Conservation (phyloP, 257 asterid genomes). For the Rehmannia glutinosa region DNA sequence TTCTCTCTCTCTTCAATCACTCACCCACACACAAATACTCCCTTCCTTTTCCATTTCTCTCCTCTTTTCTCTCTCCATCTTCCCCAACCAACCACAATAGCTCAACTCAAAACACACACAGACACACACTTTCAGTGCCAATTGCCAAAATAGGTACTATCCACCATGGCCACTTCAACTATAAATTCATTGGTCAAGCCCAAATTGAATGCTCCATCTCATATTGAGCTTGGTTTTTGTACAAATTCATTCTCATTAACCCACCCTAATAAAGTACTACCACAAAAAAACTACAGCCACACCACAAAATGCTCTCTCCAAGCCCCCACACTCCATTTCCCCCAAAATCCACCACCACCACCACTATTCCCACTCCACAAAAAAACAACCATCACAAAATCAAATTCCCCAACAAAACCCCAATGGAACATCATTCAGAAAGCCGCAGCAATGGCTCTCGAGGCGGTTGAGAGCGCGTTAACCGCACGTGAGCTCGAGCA, state of each 20-base stretch:
- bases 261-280: constrained; percentile 14
- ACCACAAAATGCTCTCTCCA: constrained; percentile 47
- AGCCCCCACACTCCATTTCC: constrained; percentile 56
- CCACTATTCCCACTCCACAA: constrained; percentile 6
- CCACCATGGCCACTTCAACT: constrained; percentile 43
- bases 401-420: constrained; percentile 23
- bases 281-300: neutral
- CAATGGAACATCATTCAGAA: constrained; percentile 72
- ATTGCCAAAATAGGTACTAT: constrained; percentile 27
- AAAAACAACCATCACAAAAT: neutral
- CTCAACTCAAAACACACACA: constrained; percentile 5
- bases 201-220: constrained; percentile 15
- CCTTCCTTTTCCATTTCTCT: no score
- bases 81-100: neutral
- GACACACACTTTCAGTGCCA: neutral
- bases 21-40: neutral
- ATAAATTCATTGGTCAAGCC: constrained; percentile 43
- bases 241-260: constrained; percentile 10
- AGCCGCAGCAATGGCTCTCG: constrained; percentile 79
- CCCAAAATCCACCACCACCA: constrained; percentile 30
- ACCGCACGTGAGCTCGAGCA: constrained; percentile 57
- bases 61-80: neutral
- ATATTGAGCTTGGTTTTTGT: constrained; percentile 10
- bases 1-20: constrained; percentile 25
- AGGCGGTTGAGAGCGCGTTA: constrained; percentile 63